Base-by-base conservation (phyloP, 2,329 filamentous ascomycete genomes). In the Harringtonia lauricola region DNA sequence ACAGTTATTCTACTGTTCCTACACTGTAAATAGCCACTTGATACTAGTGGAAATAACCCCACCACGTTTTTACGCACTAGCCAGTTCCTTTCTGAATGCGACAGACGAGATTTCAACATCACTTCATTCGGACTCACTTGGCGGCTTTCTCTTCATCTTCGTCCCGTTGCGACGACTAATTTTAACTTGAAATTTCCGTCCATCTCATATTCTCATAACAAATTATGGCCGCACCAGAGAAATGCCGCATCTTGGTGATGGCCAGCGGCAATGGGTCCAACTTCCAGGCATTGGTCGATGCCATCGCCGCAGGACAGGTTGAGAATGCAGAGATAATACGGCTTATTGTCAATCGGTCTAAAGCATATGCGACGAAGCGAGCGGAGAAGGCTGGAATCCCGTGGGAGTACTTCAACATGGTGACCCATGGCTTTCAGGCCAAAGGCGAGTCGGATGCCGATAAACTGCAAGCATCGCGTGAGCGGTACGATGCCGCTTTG, bases 401-500 rank as follows among this genome's bases (percentile, higher is more conserved):
- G 0, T 85, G 77, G 44, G 74, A 76, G 43, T 90, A 90, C 66
- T 87, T 90, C 70, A 90, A 90, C 61, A 74, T 92, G 34, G 70
- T 89, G 44, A 72, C 75, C 30, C 81, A 86, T 64, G 87, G 86
- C 47, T 76, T 73, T 57, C 57, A 67, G 42, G 51, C 52, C n/a
- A 66, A 67, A 45, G 70, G 71, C 28, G 85, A 85, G 56, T 73
- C 70, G 49, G 74, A 87, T 53, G 64, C 74, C 17, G 52, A 56
- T 18, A 59, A 65, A 62, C 47, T 79, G 58, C 54, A 65, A 15
- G 69, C 74, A 35, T 81, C 78, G 1, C 75, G 87, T 21, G 65
- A 71, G 38, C 70, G 69, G 43, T 94, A 92, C 60, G 87, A 94
- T 58, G 74, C 77, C 14, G 84, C 85, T 36, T 68, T 94, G 49